Base-by-base conservation (phyloP, 176 grass and related monocot species). In the Thinopyrum elongatum region DNA sequence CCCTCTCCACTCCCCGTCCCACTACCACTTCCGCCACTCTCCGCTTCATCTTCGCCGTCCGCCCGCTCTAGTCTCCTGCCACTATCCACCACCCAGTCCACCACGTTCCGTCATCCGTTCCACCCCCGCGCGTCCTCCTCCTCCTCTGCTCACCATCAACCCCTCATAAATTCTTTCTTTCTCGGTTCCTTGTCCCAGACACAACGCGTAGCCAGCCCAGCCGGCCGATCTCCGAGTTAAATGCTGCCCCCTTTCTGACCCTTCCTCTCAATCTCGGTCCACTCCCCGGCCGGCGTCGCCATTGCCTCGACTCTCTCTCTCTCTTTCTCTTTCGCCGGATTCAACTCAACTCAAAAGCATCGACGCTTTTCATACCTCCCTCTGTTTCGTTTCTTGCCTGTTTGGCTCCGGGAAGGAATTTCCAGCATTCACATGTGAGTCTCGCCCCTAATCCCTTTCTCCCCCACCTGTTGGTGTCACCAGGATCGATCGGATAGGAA, bases 381-480 rank as follows among this genome's bases (percentile, higher is more conserved):
- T 39, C 65, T 55, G 78, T 59, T 69, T 49, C 79, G 59, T 79
- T 28, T 27, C n/a, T n/a, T 86, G 73, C 23, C 39, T 71, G 47
- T 55, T 78, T 70, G 47, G 70, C 53, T 55, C 72, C 30, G 73
- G 80, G 65, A 63, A 7, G 80, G 65, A 63, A 10, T 83, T 66
- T 79, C 41, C 22, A 19, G 44, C 21, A 12, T 65, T 47, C 33
- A 57, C 89, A 79, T 60, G 80, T 79, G 74, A 83, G 29, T 73
- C 8, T 16, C 35, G 58, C 35, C 11, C 61, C 19, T 21, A 58
- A 58, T 58, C 53, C 53, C 19, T 58, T 57, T 57, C 51, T 51
- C 15, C 10, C 22, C 33, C 33, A 36, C 41, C 21, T 79, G 84
- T 83, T 67, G 0, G 5, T 80, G 57, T 84, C 75, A 74, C 78